Percentiles rank a stretch among this genome's conserved stretches.
Conservation (phyloP, 2,329 filamentous ascomycete species). For the Endocalyx cinctus region DNA sequence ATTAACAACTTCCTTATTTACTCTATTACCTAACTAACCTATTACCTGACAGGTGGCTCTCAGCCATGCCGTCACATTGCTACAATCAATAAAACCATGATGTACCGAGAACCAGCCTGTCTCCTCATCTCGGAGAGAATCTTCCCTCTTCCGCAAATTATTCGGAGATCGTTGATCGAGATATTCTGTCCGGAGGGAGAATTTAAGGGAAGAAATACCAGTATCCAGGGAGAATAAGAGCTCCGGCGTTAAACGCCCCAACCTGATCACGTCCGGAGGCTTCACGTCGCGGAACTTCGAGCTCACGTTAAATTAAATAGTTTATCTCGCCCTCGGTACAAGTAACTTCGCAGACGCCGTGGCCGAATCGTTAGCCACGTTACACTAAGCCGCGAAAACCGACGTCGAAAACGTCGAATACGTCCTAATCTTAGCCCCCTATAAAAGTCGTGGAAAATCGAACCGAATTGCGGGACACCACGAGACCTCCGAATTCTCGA, state of each 20-base stretch:
- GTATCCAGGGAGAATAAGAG: background rate
- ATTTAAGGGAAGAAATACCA: background rate
- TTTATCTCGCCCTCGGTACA: background rate
- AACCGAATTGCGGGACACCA: background rate
- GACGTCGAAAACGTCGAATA: background rate
- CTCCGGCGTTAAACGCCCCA: background rate
- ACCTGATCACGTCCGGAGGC: background rate
- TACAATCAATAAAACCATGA: too few relatives aligned
- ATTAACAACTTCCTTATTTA: too few relatives aligned
- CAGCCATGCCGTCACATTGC: too few relatives aligned
- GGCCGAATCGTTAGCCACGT: background rate
- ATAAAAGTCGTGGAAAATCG: background rate
- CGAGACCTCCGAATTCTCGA: background rate
- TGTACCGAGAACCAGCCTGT: conserved; percentile 1
- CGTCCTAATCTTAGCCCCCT: background rate
- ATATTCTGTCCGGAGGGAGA: background rate
- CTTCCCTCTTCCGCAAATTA: background rate
- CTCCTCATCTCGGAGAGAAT: conserved; percentile 2
- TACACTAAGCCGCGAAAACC: background rate
- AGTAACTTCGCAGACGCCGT: background rate
- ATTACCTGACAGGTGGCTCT: too few relatives aligned
- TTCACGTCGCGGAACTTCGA: conserved; percentile 1
- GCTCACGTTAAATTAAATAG: conserved; percentile 1
- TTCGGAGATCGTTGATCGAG: conserved; percentile 1
- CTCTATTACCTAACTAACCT: too few relatives aligned